Evolutionary conservation across 2,329 filamentous ascomycete species (phyloP).

Genomic region (Neopestalotiopsis sp.): DNA sequence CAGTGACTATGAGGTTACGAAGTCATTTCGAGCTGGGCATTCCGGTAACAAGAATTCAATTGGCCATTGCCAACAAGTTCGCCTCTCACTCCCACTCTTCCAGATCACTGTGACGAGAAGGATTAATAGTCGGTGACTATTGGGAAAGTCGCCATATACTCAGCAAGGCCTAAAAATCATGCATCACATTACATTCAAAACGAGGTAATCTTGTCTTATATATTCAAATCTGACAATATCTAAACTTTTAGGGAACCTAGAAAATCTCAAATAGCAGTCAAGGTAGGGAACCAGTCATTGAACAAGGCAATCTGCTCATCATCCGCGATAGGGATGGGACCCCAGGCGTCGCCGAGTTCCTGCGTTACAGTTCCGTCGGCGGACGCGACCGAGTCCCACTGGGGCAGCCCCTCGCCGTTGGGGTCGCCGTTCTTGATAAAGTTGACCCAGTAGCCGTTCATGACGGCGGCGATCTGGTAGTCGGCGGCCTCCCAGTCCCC

Average conservation of each 20-base stretch:
- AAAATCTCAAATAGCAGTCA: conserved; percentile 32
- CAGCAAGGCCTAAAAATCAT: no score
- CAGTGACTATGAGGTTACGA: no score
- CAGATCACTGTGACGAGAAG: no score
- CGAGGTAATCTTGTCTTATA: no score
- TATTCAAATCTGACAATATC: no score
- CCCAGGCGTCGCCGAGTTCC: conserved; percentile 25
- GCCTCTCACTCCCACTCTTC: no score
- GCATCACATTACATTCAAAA: no score
- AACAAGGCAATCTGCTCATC: conserved; percentile 21
- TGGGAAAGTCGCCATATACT: no score
- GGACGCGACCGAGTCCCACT: conserved; percentile 19
- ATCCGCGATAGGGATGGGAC: conserved; percentile 22
- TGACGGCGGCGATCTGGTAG: conserved; percentile 30
- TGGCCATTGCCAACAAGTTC: no score
- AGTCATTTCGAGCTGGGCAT: no score
- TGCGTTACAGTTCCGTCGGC: conserved; percentile 19
- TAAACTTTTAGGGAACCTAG: neutral
- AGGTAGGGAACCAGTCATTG: conserved; percentile 21
- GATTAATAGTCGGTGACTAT: no score
- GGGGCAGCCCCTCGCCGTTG: conserved; percentile 18
- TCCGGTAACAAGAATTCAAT: no score
- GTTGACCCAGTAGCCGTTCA: conserved; percentile 25
- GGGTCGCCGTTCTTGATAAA: conserved; percentile 21
- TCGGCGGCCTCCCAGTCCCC: conserved; percentile 31